Base-by-base conservation (phyloP, 1,139 yeast genomes). In the Debaryomyces sp. region DNA sequence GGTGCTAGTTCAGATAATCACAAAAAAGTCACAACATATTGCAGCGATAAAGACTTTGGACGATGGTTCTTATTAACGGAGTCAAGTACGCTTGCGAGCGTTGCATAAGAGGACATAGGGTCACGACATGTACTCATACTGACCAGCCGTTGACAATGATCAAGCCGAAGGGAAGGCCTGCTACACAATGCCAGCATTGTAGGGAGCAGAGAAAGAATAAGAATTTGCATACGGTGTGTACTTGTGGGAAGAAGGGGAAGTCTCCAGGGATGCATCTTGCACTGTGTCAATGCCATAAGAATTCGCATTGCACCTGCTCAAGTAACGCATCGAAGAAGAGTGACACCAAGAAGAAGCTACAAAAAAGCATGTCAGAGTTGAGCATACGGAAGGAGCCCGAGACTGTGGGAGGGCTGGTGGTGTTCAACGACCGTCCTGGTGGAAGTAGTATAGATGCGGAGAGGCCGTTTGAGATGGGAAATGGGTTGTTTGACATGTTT, bases 61-160 rank as follows among this genome's bases (percentile, higher is more conserved):
- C 30, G 18, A 91, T 91, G 97, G 97, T 92, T 48, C 76, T 88
- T 50, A 84, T 92, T 48, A 89, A 91, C 63, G 97, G 97, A 35
- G 86, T 89, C 56, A 92, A 94, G 66, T 92, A 91, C 69, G 98
- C 99, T 50, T 92, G 99, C 66, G 97, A 89, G 67, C 76, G 97
- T 56, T 94, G 99, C 68, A 91, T 94, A 48, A 79, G 99, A 55
- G 99, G 99, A 45, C 98, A 94, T 63, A 76, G 98, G 49, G 98
- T 92, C 36, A 88, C 97, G 2, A 84, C 96, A 5, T 94, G 99
- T 68, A 85, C 87, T 46, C 99, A 94, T 65, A 85, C 94, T 1
- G 96, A 94, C 58, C 90, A 88, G 62, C 96, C 96, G 3, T 72
- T 94, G 55, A 86, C 89, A 63, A 87, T 87, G 89, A 92, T 94